phyloP scores from a whole-genome alignment of 2,329 filamentous ascomycete genomes.

The Beauveria brongniartii region DNA sequence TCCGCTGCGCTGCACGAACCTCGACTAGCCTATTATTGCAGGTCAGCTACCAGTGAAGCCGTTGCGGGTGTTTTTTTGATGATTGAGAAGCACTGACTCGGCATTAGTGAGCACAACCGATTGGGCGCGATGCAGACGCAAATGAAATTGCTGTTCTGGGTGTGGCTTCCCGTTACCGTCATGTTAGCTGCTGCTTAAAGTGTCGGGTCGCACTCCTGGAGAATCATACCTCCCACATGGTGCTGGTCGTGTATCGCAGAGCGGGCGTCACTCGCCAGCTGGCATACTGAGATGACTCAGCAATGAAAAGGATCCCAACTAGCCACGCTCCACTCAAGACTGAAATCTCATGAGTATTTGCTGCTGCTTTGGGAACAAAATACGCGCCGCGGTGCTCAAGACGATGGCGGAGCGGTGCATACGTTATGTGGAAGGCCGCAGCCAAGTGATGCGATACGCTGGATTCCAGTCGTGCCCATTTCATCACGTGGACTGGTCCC shows the following conservation, averaged over 20 bases:
- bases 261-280: not conserved
- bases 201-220: not conserved
- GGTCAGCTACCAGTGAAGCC: not conserved
- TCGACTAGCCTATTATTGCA: conserved; percentile 61
- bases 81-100: conserved; percentile 41
- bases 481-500: not conserved
- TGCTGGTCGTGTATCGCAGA: not conserved
- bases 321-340: not conserved
- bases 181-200: not conserved
- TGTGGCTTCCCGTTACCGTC: conserved; percentile 37
- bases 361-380: not conserved
- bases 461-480: not conserved
- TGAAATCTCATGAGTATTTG: not conserved
- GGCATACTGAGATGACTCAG: not conserved
- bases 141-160: conserved; percentile 62
- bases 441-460: not conserved
- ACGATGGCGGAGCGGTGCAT: not conserved
- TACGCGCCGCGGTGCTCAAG: not conserved
- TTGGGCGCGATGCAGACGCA: conserved; percentile 72
- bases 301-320: not conserved
- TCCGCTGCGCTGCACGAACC: conserved; percentile 87
- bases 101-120: conserved; percentile 69
- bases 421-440: not conserved
- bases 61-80: not conserved
- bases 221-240: conserved; percentile 9